Conservation (phyloP, 2,329 filamentous ascomycete genomes). For the Epichloe festucae region DNA sequence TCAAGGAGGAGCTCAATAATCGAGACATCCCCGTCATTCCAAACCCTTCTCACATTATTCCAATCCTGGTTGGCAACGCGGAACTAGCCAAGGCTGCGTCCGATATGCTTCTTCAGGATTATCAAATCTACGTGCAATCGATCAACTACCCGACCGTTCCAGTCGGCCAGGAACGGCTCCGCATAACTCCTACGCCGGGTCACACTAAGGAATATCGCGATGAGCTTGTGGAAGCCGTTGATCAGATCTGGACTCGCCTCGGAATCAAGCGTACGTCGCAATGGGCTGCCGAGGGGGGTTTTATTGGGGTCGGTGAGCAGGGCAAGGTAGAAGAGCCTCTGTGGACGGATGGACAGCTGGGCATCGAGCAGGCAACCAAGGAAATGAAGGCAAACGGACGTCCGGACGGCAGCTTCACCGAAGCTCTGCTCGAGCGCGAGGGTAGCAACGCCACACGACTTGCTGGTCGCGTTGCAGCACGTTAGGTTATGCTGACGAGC, state of each 20-base stretch:
- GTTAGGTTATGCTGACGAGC: background rate
- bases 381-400: slow-evolving; percentile 41
- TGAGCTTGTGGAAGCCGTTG: slow-evolving; percentile 70
- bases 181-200: slow-evolving; percentile 90
- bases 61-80: slow-evolving; percentile 85
- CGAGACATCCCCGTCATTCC: slow-evolving; percentile 92
- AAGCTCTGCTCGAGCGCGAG: slow-evolving; percentile 47
- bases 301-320: slow-evolving; percentile 80
- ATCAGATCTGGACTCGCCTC: slow-evolving; percentile 78
- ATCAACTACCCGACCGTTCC: slow-evolving; percentile 99
- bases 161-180: slow-evolving; percentile 90
- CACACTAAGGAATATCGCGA: slow-evolving; percentile 77
- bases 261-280: slow-evolving; percentile 85
- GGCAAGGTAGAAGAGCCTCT: slow-evolving; percentile 54
- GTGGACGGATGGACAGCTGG: slow-evolving; percentile 85
- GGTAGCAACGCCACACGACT: slow-evolving; percentile 18
- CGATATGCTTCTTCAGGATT: slow-evolving; percentile 78
- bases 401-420: slow-evolving; percentile 32
- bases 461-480: slow-evolving; percentile 17
- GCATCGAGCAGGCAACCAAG: slow-evolving; percentile 51
- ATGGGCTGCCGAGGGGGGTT: slow-evolving; percentile 83
- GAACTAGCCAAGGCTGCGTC: slow-evolving; percentile 85
- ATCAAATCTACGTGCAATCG: slow-evolving; percentile 92
- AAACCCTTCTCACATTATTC: slow-evolving; percentile 93
- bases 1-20: slow-evolving; percentile 69